Evolutionary conservation across 1,284 basidiomycete species (phyloP), one percentile per base, ranked within the genome.

Genomic region (Puccinia coronata): DNA sequence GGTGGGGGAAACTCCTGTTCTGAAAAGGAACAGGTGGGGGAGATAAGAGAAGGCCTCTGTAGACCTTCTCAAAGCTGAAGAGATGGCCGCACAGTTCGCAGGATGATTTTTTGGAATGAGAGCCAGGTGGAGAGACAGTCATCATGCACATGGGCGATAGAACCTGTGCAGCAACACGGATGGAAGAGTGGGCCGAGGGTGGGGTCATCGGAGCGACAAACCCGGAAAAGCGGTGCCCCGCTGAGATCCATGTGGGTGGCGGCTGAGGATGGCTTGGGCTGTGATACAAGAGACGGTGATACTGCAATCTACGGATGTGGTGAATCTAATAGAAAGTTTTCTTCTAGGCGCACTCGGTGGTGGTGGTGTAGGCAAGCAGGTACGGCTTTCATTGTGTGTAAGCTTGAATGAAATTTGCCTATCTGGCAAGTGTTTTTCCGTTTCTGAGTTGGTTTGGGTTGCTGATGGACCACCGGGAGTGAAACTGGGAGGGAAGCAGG

Each of bases 21-120:
- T 20, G 31, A 18, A 31, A 6, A n/a, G 70, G 28, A 25, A 43
- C 23, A 70, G 67, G 39, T 14, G 67, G 67, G 41, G 5, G 67
- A 43, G n/a, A 41, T 8, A 28, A 65, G 12, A 28, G 61, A 65
- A 65, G 3, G 9, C n/a, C 34, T 41, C 25, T 65, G 86, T 98
- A 99, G 55, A 97, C 94, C 95, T 96, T 96, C n/a, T 92, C 93
- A 86, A 96, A 97, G 0, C 91, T 89, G 86, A 95, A 96, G 6
- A 92, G 90, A 86, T 96, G 90, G 84, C 95, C 94, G 89, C 96
- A 99, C n/a, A 98, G 92, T 89, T 98, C 96, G 87, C 96, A 99
- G 69, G 91, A 92, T 87, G 93, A 93, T 89, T 97, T 97, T 88
- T 94, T 93, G 87, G 92, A 95, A 87, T 96, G 93, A 16, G 92